These are phyloP conservation scores for Plectosphaerella sp. DNA, from an alignment of 2,329 filamentous ascomycete species.

Conservation along the genomic window DNA sequence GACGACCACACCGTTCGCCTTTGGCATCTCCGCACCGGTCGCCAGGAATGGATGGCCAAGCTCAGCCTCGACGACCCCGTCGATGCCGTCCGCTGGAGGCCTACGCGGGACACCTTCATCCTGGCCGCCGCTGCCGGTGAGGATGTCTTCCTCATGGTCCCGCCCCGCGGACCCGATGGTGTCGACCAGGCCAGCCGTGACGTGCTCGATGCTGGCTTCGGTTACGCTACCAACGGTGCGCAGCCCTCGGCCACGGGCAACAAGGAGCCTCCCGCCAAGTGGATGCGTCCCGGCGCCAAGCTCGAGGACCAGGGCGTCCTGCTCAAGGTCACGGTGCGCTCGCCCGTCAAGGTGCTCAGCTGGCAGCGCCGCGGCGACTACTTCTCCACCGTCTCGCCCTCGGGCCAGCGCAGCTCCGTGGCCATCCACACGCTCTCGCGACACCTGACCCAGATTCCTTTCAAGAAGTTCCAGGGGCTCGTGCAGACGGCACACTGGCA, in stretches of 20 bases:
- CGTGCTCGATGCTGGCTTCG: conserved; percentile 83
- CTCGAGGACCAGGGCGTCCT: conserved; percentile 76
- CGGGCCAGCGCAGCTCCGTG: conserved; percentile 73
- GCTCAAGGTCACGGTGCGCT: conserved; percentile 73
- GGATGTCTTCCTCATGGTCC: conserved; percentile 79
- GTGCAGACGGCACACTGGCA: conserved; percentile 93
- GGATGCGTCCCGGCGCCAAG: conserved; percentile 71
- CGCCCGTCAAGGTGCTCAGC: conserved; percentile 78
- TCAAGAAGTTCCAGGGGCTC: conserved; percentile 70
- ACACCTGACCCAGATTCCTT: conserved; percentile 91
- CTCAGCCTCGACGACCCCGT: conserved; percentile 76
- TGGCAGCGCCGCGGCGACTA: conserved; percentile 97
- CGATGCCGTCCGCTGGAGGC: conserved; percentile 85
- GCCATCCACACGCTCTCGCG: conserved; percentile 94
- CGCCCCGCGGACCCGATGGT: conserved; percentile 67
- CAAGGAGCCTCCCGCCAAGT: conserved; percentile 75
- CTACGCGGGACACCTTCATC: conserved; percentile 73
- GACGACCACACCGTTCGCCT: conserved; percentile 90
- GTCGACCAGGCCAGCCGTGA: conserved; percentile 71
- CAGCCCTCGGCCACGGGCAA: conserved; percentile 52
- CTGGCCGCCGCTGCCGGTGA: conserved; percentile 82
- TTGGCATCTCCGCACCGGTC: conserved; percentile 82
- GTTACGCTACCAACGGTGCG: conserved; percentile 71
- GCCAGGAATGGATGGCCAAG: conserved; percentile 81
- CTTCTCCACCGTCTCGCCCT: conserved; percentile 84